Evolutionary conservation across 768 basidiomycete genomes (phyloP), one percentile per base, ranked within the genome.

Genomic region (Mycena sanguinolenta): DNA sequence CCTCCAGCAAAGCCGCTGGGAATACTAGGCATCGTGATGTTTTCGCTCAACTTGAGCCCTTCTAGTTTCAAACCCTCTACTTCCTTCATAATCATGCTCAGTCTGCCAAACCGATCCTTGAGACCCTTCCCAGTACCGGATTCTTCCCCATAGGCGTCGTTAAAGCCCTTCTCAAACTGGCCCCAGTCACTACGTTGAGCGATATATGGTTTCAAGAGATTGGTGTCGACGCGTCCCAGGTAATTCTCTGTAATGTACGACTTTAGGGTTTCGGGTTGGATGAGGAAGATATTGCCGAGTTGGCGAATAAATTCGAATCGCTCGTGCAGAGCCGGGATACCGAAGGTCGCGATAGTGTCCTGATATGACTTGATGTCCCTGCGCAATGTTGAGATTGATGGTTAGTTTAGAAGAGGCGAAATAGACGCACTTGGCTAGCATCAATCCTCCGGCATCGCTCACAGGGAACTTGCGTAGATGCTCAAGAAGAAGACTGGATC

Each of bases 251-350:
- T 94, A 79, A 99, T 96, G 83, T 98, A 99, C 5, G 96, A 95
- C 74, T 93, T 95, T 73, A 99, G 88, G 67, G 97, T 95, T 72
- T 98, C 96, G 9, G 97, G 97, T 63, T 92, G 95, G 58, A 99
- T 94, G 72, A 99, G 92, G 87, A 98, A 99, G 72, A 97, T 88
- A 77, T 99, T 97, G 73, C 97, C 98, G 6, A 99, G 90, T 80
- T 99, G 97, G 46, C 97, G 92, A 71, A 99, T 92, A 84, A 99
- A 98, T 78, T 99, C 98, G 83, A 97, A 99, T 27, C 97, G 95
- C 79, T 99, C 97, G 73, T 92, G 89, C 10, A 99, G 86, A 9
- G 93, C 86, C 14, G 95, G 90, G 50, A 98, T 91, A 34, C 87
- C 86, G 82, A 97, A 98, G n/a, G 88, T 90, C 70, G 86, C 84